Evolutionary conservation across 2,329 filamentous ascomycete species (phyloP), one percentile per base, ranked within the genome.

Genomic region (Monosporascus cannonballus): DNA sequence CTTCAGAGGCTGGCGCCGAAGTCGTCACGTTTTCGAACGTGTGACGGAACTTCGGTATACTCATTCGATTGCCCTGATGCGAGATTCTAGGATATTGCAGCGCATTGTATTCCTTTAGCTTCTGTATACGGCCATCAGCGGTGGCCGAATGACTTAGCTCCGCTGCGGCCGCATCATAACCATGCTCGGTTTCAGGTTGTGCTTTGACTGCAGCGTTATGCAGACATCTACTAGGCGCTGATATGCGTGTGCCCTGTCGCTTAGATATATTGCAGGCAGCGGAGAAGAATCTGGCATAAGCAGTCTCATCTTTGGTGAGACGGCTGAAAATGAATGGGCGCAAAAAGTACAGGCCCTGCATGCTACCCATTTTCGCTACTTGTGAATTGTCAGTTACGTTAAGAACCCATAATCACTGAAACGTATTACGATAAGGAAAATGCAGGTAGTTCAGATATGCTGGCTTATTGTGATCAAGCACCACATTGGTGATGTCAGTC

Each of bases 61-160:
- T 72, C 59, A 77, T 66, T 47, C 66, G 62, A 20, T 59, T 59
- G 20, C 56, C 61, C 55, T 67, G 60, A 25, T 60, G 61, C 15
- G 65, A 61, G 15, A 79, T 65, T 47, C 80, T 74, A 4, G 85
- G 85, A 65, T 85, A 86, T n/a, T 69, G 64, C 56, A 84, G 68
- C 4, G 73, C 72, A 58, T 76, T 71, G 24, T 73, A 71, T 34
- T 71, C 72, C 55, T 71, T 68, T 55, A 86, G 68, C 64, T 84
- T 80, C 38, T 76, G 69, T 6, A 81, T 63, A n/a, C 83, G 76
- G 9, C 36, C 47, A 34, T 61, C 47, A 25, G 61, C 48, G 11
- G 48, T 51, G 44, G 49, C 30, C 8, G 56, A 50, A 38, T 54
- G 58, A n/a, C 44, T 46, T 48, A 56, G 47, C 49, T 52, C 22